Conservation (phyloP, 2,329 filamentous ascomycete species). For the Zasmidium cellare region DNA sequence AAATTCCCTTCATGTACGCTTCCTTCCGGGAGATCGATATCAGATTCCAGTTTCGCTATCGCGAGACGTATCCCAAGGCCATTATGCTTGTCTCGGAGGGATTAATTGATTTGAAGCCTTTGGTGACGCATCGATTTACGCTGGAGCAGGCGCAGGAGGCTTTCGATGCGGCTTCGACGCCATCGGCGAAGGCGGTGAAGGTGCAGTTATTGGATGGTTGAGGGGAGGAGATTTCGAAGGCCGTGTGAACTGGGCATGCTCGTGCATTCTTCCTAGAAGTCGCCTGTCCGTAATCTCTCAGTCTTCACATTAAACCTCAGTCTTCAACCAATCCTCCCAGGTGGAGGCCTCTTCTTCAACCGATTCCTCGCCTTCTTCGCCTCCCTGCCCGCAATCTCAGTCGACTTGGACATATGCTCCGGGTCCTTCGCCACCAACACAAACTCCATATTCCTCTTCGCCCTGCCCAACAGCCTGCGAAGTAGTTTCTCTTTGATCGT, state of each 20-base stretch:
- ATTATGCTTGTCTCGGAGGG: slow-evolving; percentile 42
- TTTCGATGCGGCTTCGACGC: slow-evolving; percentile 39
- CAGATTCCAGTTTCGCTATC: slow-evolving; percentile 42
- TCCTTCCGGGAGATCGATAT: slow-evolving; percentile 41
- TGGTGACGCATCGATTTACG: slow-evolving; percentile 41
- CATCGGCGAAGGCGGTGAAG: slow-evolving; percentile 38
- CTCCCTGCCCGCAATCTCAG: neutral
- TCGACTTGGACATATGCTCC: neutral
- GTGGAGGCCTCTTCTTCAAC: neutral
- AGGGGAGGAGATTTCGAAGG: too few relatives aligned
- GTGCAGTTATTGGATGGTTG: slow-evolving; percentile 34
- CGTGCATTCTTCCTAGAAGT: neutral
- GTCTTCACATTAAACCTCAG: too few relatives aligned
- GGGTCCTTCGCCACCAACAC: neutral
- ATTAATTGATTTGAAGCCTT: slow-evolving; percentile 39
- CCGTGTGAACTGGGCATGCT: too few relatives aligned
- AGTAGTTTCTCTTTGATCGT: neutral
- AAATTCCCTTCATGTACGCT: slow-evolving; percentile 42
- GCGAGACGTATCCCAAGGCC: slow-evolving; percentile 43
- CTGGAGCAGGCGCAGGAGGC: slow-evolving; percentile 40
- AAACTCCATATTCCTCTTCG: slow-evolving; percentile 1
- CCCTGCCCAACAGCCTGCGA: neutral
- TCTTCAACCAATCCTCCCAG: neutral
- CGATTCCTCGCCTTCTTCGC: neutral
- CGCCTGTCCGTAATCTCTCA: too few relatives aligned